Percentiles rank a stretch among this genome's conserved stretches.
Evolutionary conservation across 73 alveolate genomes (phyloP).

Genomic region (Blepharisma stoltei): DNA sequence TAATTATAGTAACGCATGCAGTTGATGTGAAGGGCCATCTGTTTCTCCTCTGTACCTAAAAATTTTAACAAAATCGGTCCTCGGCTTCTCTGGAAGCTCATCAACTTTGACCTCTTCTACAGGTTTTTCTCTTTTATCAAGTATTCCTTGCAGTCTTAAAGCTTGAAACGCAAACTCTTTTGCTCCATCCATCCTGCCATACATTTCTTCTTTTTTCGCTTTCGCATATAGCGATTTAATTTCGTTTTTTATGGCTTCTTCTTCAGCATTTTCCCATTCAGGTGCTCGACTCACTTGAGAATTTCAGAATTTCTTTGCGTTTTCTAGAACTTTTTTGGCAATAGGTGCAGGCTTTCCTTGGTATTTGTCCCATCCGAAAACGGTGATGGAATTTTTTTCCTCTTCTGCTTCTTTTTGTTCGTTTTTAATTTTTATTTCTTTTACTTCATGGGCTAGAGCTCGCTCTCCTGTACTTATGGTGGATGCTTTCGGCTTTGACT

Average conservation of each 20-base stretch:
- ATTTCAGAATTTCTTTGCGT: slow-evolving; percentile 69
- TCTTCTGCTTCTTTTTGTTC: slow-evolving; percentile 49
- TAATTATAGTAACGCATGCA: too few species aligned
- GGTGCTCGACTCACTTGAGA: slow-evolving; percentile 71
- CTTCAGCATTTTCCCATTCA: slow-evolving; percentile 69
- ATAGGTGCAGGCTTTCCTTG: slow-evolving; percentile 61
- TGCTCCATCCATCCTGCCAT: slow-evolving; percentile 74
- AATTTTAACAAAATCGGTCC: too few species aligned
- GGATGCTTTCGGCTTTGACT: slow-evolving; percentile 58
- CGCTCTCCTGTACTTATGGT: slow-evolving; percentile 80
- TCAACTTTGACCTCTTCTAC: not conserved
- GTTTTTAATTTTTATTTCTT: slow-evolving; percentile 49
- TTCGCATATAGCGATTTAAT: slow-evolving; percentile 63
- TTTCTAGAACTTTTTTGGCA: slow-evolving; percentile 71
- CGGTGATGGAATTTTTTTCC: slow-evolving; percentile 37
- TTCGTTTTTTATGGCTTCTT: slow-evolving; percentile 44
- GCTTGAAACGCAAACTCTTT: slow-evolving; percentile 67
- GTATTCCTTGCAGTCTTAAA: slow-evolving; percentile 61
- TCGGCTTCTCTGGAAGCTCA: too few species aligned
- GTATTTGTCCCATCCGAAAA: slow-evolving; percentile 28
- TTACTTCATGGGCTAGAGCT: slow-evolving; percentile 80
- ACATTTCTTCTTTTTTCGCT: slow-evolving; percentile 62
- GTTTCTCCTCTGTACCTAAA: too few species aligned
- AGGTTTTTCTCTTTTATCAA: slow-evolving; percentile 43
- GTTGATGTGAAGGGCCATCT: too few species aligned